Evolutionary conservation across 2,329 filamentous ascomycete species (phyloP), one percentile per base, ranked within the genome.

Genomic region (Fusarium falciforme): DNA sequence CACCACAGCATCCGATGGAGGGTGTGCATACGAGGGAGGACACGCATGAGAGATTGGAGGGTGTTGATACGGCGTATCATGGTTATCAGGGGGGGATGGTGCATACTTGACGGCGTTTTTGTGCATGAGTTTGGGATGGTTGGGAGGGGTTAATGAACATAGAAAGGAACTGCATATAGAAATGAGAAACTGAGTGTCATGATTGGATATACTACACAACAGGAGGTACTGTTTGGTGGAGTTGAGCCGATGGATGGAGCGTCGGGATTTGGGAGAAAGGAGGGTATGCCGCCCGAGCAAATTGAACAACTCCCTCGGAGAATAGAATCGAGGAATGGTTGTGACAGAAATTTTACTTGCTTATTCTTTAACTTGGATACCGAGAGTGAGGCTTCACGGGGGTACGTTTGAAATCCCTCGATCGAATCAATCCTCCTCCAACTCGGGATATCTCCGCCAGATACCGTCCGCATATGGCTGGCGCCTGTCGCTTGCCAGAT

Each of bases 391-490:
- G 14, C 14, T 9, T 8, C 11, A 16, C 9, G 2, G 4, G 22
- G 20, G 20, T 25, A 16, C 14, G 8, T 22, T 16, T 25, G 14
- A 9, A 25, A 9, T 47, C 20, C 25, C 25, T 52, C 5, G 25
- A 31, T 27, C 10, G 20, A 25, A 47, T 57, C 64, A 76, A 12
- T 79, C 71, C 44, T 87, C 82, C 49, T 95, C 93, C 60, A 96
- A 81, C 84, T 95, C 93, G 3, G 90, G 87, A 78, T 96, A 95
- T 77, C 93, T 85, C 38, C 93, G 87, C 79, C 90, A 96, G 49
- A 96, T 88, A 1, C 93, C 93, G 70, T 87, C 82, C 0, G 85
- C 84, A 79, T 94, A 96, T 61, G 86, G 81, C 78, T 88, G 79
- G 44, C 93, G 86, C 71, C 91, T 87, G 4, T 90, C 86, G 80